Percentiles rank a stretch among this genome's conserved stretches.
phyloP scores from a whole-genome alignment of 345 rosid genomes.

The Pistacia vera region DNA sequence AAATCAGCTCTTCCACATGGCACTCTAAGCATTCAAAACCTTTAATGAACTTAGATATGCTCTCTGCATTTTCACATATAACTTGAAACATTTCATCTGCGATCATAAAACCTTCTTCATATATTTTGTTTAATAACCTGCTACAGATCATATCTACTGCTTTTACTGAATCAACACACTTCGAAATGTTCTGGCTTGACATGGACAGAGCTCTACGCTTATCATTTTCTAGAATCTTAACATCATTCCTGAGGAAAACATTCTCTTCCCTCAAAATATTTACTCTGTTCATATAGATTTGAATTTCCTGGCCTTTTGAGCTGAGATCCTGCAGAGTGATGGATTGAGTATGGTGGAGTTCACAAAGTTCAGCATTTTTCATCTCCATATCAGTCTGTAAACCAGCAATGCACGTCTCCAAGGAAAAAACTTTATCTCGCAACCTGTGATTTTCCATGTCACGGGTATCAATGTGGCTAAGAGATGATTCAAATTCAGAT shows the following conservation, averaged over 20 bases:
- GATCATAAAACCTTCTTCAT: constrained; percentile 33
- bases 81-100: constrained; percentile 49
- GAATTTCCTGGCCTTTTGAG: constrained; percentile 46
- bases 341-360: constrained; percentile 50
- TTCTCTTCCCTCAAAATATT: constrained; percentile 48
- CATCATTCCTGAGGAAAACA: constrained; percentile 31
- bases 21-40: constrained; percentile 56
- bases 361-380: constrained; percentile 53
- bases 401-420: constrained; percentile 50
- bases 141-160: constrained; percentile 20
- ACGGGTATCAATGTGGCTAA: constrained; percentile 24
- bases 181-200: constrained; percentile 37
- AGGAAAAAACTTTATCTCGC: constrained; percentile 41
- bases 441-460: constrained; percentile 39
- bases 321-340: constrained; percentile 41
- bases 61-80: constrained; percentile 48
- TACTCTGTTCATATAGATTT: constrained; percentile 32
- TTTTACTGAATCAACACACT: constrained; percentile 35
- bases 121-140: constrained; percentile 26
- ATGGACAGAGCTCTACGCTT: constrained; percentile 31
- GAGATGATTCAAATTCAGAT: constrained; percentile 41
- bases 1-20: constrained; percentile 48
- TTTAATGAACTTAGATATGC: constrained; percentile 45
- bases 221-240: constrained; percentile 30
- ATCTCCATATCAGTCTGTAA: constrained; percentile 53